These are phyloP conservation scores for Fulvia fulva DNA, from an alignment of 2,329 filamentous ascomycete species.

Conservation along the genomic window DNA sequence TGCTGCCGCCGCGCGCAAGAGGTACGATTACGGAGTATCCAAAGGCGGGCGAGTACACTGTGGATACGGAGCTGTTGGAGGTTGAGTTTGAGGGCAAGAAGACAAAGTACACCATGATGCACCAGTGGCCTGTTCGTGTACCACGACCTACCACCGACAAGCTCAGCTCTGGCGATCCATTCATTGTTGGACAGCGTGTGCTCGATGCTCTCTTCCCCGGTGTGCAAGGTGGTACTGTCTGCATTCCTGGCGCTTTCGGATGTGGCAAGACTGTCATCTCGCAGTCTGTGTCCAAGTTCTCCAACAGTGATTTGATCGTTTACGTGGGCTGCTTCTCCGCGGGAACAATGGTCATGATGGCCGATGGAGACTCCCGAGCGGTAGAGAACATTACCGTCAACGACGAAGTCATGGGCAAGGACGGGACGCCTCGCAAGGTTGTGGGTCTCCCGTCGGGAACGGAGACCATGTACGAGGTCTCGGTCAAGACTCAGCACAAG, in stretches of 20 bases:
- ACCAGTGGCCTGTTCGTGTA: constrained; percentile 95
- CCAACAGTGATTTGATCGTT: constrained; percentile 97
- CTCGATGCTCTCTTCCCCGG: constrained; percentile 93
- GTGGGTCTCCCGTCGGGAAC: neutral
- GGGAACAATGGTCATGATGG: neutral
- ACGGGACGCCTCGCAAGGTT: neutral
- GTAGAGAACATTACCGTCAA: neutral
- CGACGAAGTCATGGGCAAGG: constrained; percentile 1
- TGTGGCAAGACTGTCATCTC: constrained; percentile 99
- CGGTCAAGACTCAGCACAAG: neutral
- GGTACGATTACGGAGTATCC: constrained; percentile 91
- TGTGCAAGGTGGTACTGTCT: constrained; percentile 95
- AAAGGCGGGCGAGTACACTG: constrained; percentile 85
- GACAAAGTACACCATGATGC: constrained; percentile 96
- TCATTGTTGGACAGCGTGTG: constrained; percentile 95
- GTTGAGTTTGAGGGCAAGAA: constrained; percentile 97
- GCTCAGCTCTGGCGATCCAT: constrained; percentile 80
- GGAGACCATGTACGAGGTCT: neutral
- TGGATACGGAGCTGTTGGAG: constrained; percentile 89
- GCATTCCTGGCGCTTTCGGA: constrained; percentile 96
- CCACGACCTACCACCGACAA: constrained; percentile 90
- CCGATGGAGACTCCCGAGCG: neutral
- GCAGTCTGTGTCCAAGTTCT: constrained; percentile 98
- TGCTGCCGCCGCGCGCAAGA: constrained; percentile 82
- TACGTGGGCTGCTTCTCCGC: constrained; percentile 68